Evolutionary conservation across 345 rosid species (phyloP).

Genomic region (Bruguiera gymnorhiza): DNA sequence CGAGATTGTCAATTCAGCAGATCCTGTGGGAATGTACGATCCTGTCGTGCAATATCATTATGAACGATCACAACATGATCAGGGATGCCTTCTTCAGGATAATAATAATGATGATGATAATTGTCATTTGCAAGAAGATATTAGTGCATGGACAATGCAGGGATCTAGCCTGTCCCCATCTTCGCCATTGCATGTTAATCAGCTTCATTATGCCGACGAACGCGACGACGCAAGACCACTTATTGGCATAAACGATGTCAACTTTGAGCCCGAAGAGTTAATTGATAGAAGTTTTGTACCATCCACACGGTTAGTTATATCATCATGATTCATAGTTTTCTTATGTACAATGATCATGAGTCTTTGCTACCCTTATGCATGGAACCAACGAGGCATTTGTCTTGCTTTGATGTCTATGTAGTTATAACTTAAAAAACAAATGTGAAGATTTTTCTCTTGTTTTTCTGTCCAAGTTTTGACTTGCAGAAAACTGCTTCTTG

Average conservation of each 20-base stretch:
- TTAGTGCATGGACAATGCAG: conserved; percentile 5
- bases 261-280: conserved; percentile 20
- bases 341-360: not conserved
- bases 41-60: conserved; percentile 9
- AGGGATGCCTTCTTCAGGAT: conserved; percentile 3
- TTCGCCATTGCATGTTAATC: conserved; percentile 5
- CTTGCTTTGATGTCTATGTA: no score
- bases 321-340: conserved; percentile 34
- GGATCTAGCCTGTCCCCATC: conserved; percentile 6
- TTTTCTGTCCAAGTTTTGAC: no score
- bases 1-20: not conserved
- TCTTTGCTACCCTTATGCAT: no score
- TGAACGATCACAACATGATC: not conserved
- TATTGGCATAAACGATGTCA: conserved; percentile 21
- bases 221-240: conserved; percentile 7
- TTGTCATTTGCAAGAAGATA: not conserved
- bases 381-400: not conserved
- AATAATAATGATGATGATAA: no score
- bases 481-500: no score
- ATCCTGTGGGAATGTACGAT: conserved; percentile 11
- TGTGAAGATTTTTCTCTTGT: no score
- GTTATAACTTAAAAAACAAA: no score
- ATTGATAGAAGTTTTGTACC: conserved; percentile 48
- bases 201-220: not conserved
- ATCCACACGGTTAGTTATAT: conserved; percentile 51